A percentile compares a stretch with the other conserved stretches of the same genome.
These are phyloP conservation scores for Saccharomycopsis fermentans DNA, from an alignment of 805 yeast genomes.

Conservation along the genomic window DNA sequence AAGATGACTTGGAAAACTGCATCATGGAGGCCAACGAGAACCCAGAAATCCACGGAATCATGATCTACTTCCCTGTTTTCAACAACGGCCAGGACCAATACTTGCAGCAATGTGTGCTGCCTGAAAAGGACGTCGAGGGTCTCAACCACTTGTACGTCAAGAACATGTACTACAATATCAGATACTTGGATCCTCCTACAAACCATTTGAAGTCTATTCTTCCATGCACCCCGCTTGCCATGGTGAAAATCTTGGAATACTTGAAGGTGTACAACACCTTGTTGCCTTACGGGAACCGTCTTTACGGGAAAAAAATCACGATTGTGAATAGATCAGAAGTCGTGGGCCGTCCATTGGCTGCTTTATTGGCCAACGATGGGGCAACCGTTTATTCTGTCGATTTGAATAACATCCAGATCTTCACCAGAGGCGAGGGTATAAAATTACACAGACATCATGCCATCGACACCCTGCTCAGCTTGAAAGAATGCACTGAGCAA, in stretches of 20 bases:
- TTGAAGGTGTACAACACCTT: slow-evolving; percentile 78
- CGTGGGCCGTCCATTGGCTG: slow-evolving; percentile 96
- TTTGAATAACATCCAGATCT: slow-evolving; percentile 75
- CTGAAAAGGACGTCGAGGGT: slow-evolving; percentile 94
- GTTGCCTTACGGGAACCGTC: slow-evolving; percentile 79
- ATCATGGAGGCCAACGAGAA: slow-evolving; percentile 77
- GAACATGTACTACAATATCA: slow-evolving; percentile 87
- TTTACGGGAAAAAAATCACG: slow-evolving; percentile 86
- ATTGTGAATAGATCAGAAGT: slow-evolving; percentile 92
- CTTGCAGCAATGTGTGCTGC: slow-evolving; percentile 83
- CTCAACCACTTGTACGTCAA: slow-evolving; percentile 83
- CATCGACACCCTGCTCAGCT: slow-evolving; percentile 39
- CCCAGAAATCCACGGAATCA: slow-evolving; percentile 73
- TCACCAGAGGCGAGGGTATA: slow-evolving; percentile 89
- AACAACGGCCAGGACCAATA: slow-evolving; percentile 94
- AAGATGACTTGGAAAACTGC: slow-evolving; percentile 77
- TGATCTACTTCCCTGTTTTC: slow-evolving; percentile 96
- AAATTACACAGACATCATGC: slow-evolving; percentile 76
- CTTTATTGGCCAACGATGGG: slow-evolving; percentile 92
- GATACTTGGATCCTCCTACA: slow-evolving; percentile 66
- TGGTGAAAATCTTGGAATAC: slow-evolving; percentile 86
- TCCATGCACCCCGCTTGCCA: slow-evolving; percentile 95
- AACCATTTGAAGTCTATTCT: slow-evolving; percentile 59
- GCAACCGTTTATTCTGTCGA: slow-evolving; percentile 93
- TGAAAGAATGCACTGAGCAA: slow-evolving; percentile 55